A percentile compares a stretch with the other conserved stretches of the same genome.
Evolutionary conservation across 768 basidiomycete genomes (phyloP).

Genomic region (Tulasnella sp.): DNA sequence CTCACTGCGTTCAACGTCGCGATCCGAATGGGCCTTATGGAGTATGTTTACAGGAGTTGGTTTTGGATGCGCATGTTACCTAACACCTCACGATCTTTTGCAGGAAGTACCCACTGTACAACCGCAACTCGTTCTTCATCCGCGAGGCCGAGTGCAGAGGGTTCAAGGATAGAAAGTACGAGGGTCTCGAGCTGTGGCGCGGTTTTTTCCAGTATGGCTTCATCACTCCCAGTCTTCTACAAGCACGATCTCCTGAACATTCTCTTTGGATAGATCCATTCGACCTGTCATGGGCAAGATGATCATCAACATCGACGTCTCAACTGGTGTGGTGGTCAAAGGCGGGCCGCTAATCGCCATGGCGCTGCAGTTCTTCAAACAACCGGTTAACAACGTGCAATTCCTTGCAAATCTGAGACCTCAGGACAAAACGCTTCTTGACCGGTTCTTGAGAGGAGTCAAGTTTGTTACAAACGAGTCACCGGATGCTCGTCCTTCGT

Average conservation of each 20-base stretch:
- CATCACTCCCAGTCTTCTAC: neutral
- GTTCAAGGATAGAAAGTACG: neutral
- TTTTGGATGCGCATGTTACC: neutral
- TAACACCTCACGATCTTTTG: neutral
- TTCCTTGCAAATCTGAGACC: neutral
- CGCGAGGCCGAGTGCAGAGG: conserved; percentile 50
- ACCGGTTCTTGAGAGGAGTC: neutral
- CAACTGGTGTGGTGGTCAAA: conserved; percentile 64
- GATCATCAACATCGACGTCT: conserved; percentile 72
- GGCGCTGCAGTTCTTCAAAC: conserved; percentile 52
- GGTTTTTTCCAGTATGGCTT: conserved; percentile 63
- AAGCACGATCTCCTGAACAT: too few species aligned
- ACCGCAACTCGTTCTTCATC: conserved; percentile 67
- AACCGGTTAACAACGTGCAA: neutral
- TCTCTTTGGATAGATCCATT: conserved; percentile 43
- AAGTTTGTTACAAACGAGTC: neutral
- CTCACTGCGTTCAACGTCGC: conserved; percentile 64
- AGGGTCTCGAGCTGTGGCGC: conserved; percentile 66
- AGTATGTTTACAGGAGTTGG: conserved; percentile 33
- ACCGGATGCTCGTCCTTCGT: neutral
- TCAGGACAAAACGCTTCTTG: neutral
- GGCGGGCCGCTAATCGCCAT: conserved; percentile 56
- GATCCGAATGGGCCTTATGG: conserved; percentile 67
- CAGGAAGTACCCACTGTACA: conserved; percentile 60
- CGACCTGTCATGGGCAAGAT: conserved; percentile 62